These are phyloP conservation scores for Amanita subjunquillea DNA, from an alignment of 768 basidiomycete species.

Conservation along the genomic window DNA sequence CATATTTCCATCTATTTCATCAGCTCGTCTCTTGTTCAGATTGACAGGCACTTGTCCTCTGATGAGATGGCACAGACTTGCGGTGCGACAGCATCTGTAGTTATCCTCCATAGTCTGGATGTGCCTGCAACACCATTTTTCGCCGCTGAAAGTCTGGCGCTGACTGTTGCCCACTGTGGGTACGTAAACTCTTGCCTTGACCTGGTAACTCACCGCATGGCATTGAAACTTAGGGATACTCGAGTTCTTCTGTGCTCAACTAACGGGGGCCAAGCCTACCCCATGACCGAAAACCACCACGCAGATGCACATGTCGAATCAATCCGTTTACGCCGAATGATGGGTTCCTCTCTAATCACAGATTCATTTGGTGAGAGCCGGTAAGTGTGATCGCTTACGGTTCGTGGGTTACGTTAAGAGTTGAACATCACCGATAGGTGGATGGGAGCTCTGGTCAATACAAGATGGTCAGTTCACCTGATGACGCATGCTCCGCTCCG, in stretches of 20 bases:
- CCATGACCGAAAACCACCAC: slow-evolving; percentile 94
- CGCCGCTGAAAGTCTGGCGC: slow-evolving; percentile 56
- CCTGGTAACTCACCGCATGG: neutral
- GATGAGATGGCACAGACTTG: slow-evolving; percentile 63
- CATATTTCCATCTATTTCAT: slow-evolving; percentile 11
- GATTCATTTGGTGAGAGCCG: slow-evolving; percentile 93
- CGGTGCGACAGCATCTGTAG: slow-evolving; percentile 89
- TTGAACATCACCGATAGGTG: slow-evolving; percentile 37
- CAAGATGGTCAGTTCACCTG: slow-evolving; percentile 53
- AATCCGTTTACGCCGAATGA: slow-evolving; percentile 76
- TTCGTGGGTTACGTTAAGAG: slow-evolving; percentile 3
- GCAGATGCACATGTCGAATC: slow-evolving; percentile 87
- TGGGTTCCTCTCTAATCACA: slow-evolving; percentile 80
- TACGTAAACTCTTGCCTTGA: slow-evolving; percentile 20
- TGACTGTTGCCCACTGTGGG: slow-evolving; percentile 94
- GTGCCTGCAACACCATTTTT: slow-evolving; percentile 75
- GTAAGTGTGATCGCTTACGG: slow-evolving; percentile 23
- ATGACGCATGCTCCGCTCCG: neutral
- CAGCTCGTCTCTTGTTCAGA: slow-evolving; percentile 27
- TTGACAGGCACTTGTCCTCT: slow-evolving; percentile 63
- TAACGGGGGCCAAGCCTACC: slow-evolving; percentile 57
- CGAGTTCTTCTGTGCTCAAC: slow-evolving; percentile 76
- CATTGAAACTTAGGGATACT: slow-evolving; percentile 55
- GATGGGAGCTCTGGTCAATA: slow-evolving; percentile 94
- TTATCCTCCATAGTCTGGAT: slow-evolving; percentile 86